A percentile compares a stretch with the other conserved stretches of the same genome.
Conservation (phyloP, 202 grass and related monocot genomes). For the Setaria viridis region DNA sequence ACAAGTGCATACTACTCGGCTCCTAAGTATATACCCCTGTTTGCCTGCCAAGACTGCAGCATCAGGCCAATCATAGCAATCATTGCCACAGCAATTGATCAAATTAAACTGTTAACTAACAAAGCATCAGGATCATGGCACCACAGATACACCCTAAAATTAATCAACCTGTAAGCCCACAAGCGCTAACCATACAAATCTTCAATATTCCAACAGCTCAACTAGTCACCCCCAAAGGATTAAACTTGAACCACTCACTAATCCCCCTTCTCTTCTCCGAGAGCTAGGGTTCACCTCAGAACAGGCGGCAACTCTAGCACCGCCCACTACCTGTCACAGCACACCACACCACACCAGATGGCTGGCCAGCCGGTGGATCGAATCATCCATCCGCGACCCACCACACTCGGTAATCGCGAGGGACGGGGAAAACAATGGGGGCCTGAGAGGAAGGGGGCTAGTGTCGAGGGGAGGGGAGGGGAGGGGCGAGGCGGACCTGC, state of each 20-base stretch:
- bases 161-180: not conserved
- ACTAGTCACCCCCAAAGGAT: not conserved
- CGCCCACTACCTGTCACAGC: not conserved
- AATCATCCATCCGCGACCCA: not conserved
- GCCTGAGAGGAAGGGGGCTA: not conserved
- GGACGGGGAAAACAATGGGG: not conserved
- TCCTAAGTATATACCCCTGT: not conserved
- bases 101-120: not conserved
- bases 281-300: conserved; percentile 23
- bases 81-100: not conserved
- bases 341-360: not conserved
- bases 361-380: not conserved
- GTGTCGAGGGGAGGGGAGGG: not conserved
- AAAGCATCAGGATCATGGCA: not conserved
- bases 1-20: not conserved
- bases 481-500: conserved; percentile 51
- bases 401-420: not conserved
- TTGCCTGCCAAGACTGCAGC: not conserved
- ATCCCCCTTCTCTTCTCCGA: not conserved
- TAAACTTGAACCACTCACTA: not conserved
- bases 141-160: not conserved
- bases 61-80: not conserved
- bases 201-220: not conserved
- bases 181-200: not conserved
- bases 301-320: not conserved